These are phyloP conservation scores for Ceratobasidium sp. DNA, from an alignment of 1,284 basidiomycete species.

Conservation along the genomic window DNA sequence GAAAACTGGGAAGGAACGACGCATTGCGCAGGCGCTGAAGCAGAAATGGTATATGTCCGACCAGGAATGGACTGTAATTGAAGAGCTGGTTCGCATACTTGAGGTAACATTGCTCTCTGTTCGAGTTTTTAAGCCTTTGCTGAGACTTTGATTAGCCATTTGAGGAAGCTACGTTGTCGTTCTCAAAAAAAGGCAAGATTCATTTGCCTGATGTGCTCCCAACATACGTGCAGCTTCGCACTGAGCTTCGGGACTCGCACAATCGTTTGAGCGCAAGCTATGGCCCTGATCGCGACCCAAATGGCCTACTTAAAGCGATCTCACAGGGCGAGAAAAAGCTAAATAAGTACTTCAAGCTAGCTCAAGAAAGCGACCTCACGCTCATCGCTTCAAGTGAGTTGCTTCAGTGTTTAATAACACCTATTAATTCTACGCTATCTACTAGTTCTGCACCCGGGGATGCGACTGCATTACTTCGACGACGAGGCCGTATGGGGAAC, in stretches of 20 bases:
- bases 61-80: neutral
- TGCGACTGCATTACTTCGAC: constrained; percentile 7
- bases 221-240: neutral
- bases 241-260: neutral
- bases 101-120: too few species aligned
- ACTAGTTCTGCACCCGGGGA: constrained; percentile 15
- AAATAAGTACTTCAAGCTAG: constrained; percentile 9
- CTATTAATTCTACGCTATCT: neutral
- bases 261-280: neutral
- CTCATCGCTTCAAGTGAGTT: constrained; percentile 15
- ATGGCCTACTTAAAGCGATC: constrained; percentile 4
- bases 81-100: constrained; percentile 2
- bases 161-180: neutral
- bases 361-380: constrained; percentile 6
- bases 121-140: too few species aligned
- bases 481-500: neutral
- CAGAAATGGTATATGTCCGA: constrained; percentile 11
- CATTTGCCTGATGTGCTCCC: neutral
- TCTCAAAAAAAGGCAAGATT: constrained; percentile 7
- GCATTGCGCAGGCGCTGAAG: neutral
- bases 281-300: neutral
- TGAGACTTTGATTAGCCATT: constrained; percentile 17
- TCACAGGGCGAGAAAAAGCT: constrained; percentile 6
- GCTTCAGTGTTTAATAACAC: neutral
- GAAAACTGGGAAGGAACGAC: neutral